Base-by-base conservation (phyloP, 495 filamentous ascomycete genomes). In the Lineolata rhizophorae region DNA sequence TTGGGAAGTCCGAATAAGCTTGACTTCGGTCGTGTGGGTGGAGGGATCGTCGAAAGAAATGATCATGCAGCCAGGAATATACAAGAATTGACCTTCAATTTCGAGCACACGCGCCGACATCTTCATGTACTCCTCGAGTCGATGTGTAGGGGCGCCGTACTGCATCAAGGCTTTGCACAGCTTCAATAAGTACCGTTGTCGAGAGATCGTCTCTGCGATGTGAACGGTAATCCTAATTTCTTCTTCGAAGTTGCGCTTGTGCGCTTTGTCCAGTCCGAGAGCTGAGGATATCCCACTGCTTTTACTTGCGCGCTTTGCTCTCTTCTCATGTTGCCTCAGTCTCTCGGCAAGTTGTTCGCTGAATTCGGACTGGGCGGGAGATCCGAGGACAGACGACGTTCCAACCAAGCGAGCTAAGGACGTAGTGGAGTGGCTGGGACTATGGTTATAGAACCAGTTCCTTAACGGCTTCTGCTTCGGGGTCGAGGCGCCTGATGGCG, bases 21-120 rank as follows among this genome's bases (percentile, higher is more conserved):
- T 85, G 32, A 94, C 77, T 49, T 92, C 85, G 4, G 83, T 82
- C 5, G 85, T 93, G 45, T 93, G 84, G 5, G 81, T 90, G 16
- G 71, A 64, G 16, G 65, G 61, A 53, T 95, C 85, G 44, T 91
- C 85, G 45, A 95, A 94, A 3, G 80, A 82, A 36, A 92, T 74
- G 38, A 95, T 78, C 85, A 94, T 95, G 44, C 79, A 90, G 13
- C 80, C 80, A 1, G 85, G 85, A 15, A 93, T 71, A 47, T 93
- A 94, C 26, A 93, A 54, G 43, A 91, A 94, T 37, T 91, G 82
- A 26, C 72, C 78, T 37, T 92, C 77, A 29, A 94, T 83, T 50
- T 85, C 76, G 27, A 95, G 63, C 3, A 90, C 78, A 2, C 79
- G 66, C 17, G 84, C 72, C 10, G 78, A 79, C 81, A 84, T 91